phyloP scores from a whole-genome alignment of 495 filamentous ascomycete genomes.

The Apiosordaria backusii region DNA sequence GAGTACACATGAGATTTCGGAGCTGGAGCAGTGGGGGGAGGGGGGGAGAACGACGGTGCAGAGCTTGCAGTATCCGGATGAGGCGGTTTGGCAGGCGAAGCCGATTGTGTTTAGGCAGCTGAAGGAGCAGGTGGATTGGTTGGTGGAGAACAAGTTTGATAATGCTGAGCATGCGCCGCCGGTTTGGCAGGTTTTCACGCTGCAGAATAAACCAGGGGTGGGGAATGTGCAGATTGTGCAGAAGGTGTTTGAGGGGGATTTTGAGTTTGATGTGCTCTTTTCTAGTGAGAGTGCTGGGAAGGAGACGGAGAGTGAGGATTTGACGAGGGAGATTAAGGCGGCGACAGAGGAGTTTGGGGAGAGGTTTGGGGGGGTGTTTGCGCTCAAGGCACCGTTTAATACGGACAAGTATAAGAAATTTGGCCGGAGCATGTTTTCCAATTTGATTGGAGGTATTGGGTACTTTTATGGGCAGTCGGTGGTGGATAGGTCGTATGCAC shows the following conservation, averaged over 20 bases:
- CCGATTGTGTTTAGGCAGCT: conserved; percentile 71
- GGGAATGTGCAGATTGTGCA: conserved; percentile 90
- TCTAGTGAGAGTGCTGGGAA: conserved; percentile 71
- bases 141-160: conserved; percentile 64
- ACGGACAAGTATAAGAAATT: conserved; percentile 71
- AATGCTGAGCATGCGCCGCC: conserved; percentile 65
- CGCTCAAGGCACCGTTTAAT: conserved; percentile 72
- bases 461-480: conserved; percentile 87
- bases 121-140: conserved; percentile 68
- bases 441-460: conserved; percentile 89
- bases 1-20: conserved; percentile 59
- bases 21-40: conserved; percentile 47
- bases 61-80: conserved; percentile 61
- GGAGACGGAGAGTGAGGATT: conserved; percentile 55
- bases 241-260: conserved; percentile 85
- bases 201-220: conserved; percentile 60
- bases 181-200: conserved; percentile 79
- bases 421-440: conserved; percentile 86
- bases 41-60: conserved; percentile 77
- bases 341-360: conserved; percentile 65
- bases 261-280: conserved; percentile 93
- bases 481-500: conserved; percentile 83
- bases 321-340: conserved; percentile 66
- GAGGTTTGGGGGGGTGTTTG: conserved; percentile 69
- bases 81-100: conserved; percentile 84